Evolutionary conservation across 768 basidiomycete genomes (phyloP), one percentile per base, ranked within the genome.

Genomic region (Candolleomyces eurysporus): DNA sequence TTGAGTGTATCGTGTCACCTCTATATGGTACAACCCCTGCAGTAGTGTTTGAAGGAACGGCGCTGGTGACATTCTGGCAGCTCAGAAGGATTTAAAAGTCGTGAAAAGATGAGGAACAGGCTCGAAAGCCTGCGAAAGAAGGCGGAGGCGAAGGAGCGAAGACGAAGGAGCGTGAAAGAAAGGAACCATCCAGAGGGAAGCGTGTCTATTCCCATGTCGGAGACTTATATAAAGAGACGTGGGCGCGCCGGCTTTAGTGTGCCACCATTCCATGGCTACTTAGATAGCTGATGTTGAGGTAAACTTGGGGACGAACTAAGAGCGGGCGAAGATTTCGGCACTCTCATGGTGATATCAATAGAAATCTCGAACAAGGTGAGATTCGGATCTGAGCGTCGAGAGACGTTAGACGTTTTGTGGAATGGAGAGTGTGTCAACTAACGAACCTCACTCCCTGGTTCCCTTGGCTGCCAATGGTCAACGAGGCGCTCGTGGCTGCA

Each of bases 1-100:
- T 62, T 79, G 73, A 21, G 80, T 67, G 64, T 76, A 82, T 40
- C 78, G 75, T 31, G 73, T 77, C 22, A 73, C 65, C 65, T 80
- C 72, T 39, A 81, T 70, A 65, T 79, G 75, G n/a, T 66, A 63
- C 9, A 81, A 63, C n/a, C 63, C 76, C 40, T 65, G 66, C 9
- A 67, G 11, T 32, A 75, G 48, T 16, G 65, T 40, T 21, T 63
- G 14, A 8, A 54, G 17, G 31, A 61, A 22, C 22, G 30, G 52
- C 59, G 60, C 50, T 52, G 26, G 17, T 26, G 39, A 50, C 39
- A 36, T 17, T 3, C 19, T 53, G 52, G 52, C 54, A 36, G 49
- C 49, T 51, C 49, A 51, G 22, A 14, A 19, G 42, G 39, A 43
- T 16, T 22, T n/a, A 26, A 49, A 22, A 16, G 9, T 16, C 42